Evolutionary conservation across 768 basidiomycete species (phyloP), one percentile per base, ranked within the genome.

Genomic region (Pleurotus eryngii): DNA sequence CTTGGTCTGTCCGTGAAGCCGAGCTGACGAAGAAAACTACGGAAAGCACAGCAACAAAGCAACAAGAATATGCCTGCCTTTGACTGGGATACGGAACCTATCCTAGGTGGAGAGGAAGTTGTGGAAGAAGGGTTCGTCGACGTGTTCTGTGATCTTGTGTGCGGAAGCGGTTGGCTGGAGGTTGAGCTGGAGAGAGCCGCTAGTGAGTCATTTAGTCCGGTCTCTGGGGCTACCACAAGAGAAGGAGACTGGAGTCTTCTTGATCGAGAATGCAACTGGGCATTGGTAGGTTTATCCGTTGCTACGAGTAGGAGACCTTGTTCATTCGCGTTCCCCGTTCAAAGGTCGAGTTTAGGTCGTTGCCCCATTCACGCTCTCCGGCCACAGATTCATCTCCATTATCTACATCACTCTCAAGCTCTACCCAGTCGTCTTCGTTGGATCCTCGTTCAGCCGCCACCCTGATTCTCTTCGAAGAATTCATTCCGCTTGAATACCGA

Each of bases 231-330:
- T 40, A 42, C n/a, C 15, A 38, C 51, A n/a, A 54, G 38, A 39
- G 51, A 54, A 42, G 51, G 35, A 39, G 51, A 54, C 18, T 26
- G 39, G 37, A 38, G 37, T 15, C 39, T 54, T 54, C 74, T 85
- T 2, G 92, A 93, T 67, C 77, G 89, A 61, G 92, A 95, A 61
- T 91, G 92, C 63, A 94, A 92, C 66, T 98, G 94, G 94, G 92
- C 89, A 17, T 63, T 98, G 76, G 95, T 95, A 65, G 73, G 85
- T 76, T 58, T 61, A 18, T 57, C 37, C 39, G 20, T 59, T 43
- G 42, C 54, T 46, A 4, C 47, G 9, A 3, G 43, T 50, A 15
- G 27, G 26, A 24, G n/a, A 43, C 20, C 27, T 26, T 27, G 17
- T 15, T 24, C 40, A 26, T 37, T 18, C 14, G 14, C 20, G 20